Evolutionary conservation across 2,329 filamentous ascomycete species (phyloP), one percentile per base, ranked within the genome.

Genomic region (Phaeosphaeriaceae sp.): DNA sequence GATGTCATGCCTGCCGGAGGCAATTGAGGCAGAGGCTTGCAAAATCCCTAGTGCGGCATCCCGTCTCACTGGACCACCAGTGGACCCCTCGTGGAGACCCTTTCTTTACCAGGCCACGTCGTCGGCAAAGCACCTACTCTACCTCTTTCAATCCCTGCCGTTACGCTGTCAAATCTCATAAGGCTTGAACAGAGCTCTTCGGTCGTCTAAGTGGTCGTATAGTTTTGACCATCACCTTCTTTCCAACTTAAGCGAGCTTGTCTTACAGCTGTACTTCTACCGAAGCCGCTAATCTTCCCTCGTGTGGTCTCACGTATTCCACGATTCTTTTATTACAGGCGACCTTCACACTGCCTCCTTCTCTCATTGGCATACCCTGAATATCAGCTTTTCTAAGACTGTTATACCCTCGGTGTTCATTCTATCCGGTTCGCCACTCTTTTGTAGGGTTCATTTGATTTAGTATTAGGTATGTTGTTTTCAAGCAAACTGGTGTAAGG

Each of bases 231-330:
- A 66, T 67, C 68, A 64, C 64, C 66, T 65, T 69, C 63, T 56
- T 68, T 63, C 68, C 68, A 67, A 61, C 67, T 58, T 66, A 71
- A 72, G 69, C 70, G 68, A 73, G 61, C 63, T 59, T 53, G 58
- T 60, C 50, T 54, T 57, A 60, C 59, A 60, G 56, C 56, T 62
- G 59, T 62, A 59, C 63, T 47, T 64, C 53, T 50, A 66, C 60
- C 60, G 54, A 49, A 61, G 58, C 52, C 59, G 66, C 64, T 63
- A 67, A 67, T 72, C 67, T 66, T 70, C 60, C 57, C 65, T 56
- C 58, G 58, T 66, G 60, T 50, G 58, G 67, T 43, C 41, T 61
- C 54, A 50, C 50, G 44, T 61, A 48, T 46, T 63, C 43, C 43
- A 54, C 51, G 58, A 62, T 67, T 73, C 67, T 67, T 69, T 72